Evolutionary conservation across 1,139 yeast genomes (phyloP).

Genomic region (Hemisphaericaspora subhashii): DNA sequence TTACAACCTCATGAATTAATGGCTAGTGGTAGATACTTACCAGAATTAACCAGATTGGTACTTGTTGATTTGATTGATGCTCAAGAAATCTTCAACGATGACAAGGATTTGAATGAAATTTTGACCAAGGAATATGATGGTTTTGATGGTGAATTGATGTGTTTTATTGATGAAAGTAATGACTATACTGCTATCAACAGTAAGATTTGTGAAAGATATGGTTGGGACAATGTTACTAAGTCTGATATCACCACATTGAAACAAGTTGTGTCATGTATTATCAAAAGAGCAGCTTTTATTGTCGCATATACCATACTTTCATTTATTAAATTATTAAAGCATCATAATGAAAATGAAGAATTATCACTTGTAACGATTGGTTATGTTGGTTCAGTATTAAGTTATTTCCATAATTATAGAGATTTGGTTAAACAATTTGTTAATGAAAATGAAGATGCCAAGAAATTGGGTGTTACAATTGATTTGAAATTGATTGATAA

Average conservation of each 20-base stretch:
- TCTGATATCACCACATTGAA: conserved; percentile 31
- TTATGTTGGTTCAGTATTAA: conserved; percentile 46
- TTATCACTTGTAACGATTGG: conserved; percentile 31
- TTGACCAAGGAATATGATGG: conserved; percentile 32
- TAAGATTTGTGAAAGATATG: conserved; percentile 23
- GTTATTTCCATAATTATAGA: conserved; percentile 37
- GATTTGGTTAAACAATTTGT: conserved; percentile 28
- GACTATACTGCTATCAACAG: conserved; percentile 23
- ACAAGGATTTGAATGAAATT: conserved; percentile 9
- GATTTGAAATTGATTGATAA: conserved; percentile 41
- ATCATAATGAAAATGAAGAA: conserved; percentile 28
- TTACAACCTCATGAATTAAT: conserved; percentile 58
- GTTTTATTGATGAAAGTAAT: conserved; percentile 33
- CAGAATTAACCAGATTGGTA: conserved; percentile 50
- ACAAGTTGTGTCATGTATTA: conserved; percentile 28
- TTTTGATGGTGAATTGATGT: conserved; percentile 40
- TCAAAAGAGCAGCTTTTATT: conserved; percentile 42
- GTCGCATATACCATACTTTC: conserved; percentile 39
- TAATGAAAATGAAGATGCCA: conserved; percentile 30
- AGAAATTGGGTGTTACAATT: conserved; percentile 28
- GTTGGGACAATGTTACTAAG: conserved; percentile 23
- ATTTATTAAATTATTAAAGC: conserved; percentile 32
- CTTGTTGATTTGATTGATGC: conserved; percentile 33
- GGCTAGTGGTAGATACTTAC: conserved; percentile 57
- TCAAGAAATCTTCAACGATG: conserved; percentile 29